Conservation (phyloP, 192 early-diverging fungal genomes). For the Linnemannia hyalina region DNA sequence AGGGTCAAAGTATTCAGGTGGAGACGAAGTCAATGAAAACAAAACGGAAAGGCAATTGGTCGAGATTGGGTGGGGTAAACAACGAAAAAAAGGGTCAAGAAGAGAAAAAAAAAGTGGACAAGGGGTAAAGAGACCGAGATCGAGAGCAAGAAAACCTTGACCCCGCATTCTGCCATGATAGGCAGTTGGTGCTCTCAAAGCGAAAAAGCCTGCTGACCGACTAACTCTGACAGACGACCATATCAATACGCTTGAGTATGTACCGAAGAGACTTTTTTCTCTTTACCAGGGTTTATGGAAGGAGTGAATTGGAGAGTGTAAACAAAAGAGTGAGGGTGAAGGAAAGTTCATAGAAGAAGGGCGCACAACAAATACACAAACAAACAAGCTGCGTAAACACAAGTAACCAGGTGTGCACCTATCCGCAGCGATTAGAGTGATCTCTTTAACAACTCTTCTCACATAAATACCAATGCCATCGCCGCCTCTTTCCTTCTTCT, state of each 20-base stretch:
- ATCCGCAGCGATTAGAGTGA: background rate
- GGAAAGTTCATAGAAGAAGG: background rate
- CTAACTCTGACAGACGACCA: background rate
- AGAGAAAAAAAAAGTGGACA: slow-evolving; percentile 14
- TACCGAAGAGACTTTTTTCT: background rate
- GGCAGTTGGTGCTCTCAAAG: slow-evolving; percentile 7
- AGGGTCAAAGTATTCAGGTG: background rate
- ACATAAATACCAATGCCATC: slow-evolving; percentile 8
- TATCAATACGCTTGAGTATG: background rate
- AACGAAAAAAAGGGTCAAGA: slow-evolving; percentile 1
- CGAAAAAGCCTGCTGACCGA: background rate
- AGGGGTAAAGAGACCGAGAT: background rate
- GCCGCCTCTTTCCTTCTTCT: background rate
- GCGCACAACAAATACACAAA: background rate
- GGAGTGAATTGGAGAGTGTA: background rate
- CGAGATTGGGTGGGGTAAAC: background rate
- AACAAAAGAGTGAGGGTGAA: background rate
- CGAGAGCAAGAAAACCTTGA: slow-evolving; percentile 14
- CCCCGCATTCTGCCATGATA: slow-evolving; percentile 47
- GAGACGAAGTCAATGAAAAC: background rate
- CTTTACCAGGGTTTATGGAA: background rate
- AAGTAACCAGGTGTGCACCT: slow-evolving; percentile 11
- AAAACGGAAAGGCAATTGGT: background rate
- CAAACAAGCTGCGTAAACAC: background rate
- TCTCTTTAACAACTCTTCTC: background rate